phyloP scores from a whole-genome alignment of 2,329 filamentous ascomycete species.

The Trichoderma brevicompactum region DNA sequence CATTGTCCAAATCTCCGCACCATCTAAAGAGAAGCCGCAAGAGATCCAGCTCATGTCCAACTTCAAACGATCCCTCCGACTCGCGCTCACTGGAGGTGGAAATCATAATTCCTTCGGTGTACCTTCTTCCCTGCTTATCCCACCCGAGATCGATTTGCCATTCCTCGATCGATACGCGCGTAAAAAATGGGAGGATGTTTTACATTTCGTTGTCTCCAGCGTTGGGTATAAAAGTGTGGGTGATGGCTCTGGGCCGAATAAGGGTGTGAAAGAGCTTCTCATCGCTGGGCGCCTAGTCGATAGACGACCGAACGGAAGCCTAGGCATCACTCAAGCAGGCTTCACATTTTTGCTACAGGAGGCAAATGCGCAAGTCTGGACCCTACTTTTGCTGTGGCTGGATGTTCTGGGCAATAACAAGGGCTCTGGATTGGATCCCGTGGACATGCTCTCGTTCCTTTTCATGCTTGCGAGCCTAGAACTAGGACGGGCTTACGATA shows the following conservation, averaged over 20 bases:
- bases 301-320: slow-evolving; percentile 62
- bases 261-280: slow-evolving; percentile 82
- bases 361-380: slow-evolving; percentile 97
- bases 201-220: slow-evolving; percentile 91
- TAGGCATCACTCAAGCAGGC: slow-evolving; percentile 86
- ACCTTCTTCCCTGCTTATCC: slow-evolving; percentile 68
- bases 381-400: slow-evolving; percentile 88
- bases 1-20: slow-evolving; percentile 72
- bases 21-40: slow-evolving; percentile 65
- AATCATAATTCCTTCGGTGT: slow-evolving; percentile 89
- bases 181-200: slow-evolving; percentile 90
- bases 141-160: slow-evolving; percentile 66
- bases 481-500: slow-evolving; percentile 89
- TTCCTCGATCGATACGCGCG: slow-evolving; percentile 86
- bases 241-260: slow-evolving; percentile 62
- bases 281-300: slow-evolving; percentile 81
- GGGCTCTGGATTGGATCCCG: slow-evolving; percentile 75
- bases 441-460: slow-evolving; percentile 93
- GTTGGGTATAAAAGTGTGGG: slow-evolving; percentile 59
- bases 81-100: slow-evolving; percentile 86
- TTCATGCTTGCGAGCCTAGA: slow-evolving; percentile 94
- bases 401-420: slow-evolving; percentile 70
- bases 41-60: slow-evolving; percentile 78
- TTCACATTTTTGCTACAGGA: slow-evolving; percentile 96
- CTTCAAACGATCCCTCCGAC: slow-evolving; percentile 82